Evolutionary conservation across 306 rosid genomes (phyloP).

Genomic region (Abrus pulchellus): DNA sequence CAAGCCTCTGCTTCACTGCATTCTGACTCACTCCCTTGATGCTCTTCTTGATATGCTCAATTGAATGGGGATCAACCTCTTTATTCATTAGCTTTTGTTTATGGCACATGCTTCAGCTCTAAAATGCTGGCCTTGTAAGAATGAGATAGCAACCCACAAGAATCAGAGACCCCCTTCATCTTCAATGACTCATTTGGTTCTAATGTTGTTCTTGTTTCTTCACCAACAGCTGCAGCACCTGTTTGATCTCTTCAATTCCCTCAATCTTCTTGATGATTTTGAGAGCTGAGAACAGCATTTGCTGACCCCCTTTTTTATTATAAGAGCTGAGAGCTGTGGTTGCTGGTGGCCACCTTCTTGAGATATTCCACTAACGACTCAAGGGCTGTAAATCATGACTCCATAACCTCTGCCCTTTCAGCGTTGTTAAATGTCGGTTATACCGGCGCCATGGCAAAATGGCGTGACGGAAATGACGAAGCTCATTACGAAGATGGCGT

Average conservation of each 20-base stretch:
- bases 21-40: not conserved
- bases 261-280: not conserved
- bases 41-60: not conserved
- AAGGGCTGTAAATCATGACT: not conserved
- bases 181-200: not conserved
- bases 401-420: not conserved
- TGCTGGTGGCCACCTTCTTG: not conserved
- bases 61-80: not conserved
- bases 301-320: not conserved
- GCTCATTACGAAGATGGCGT: too few species aligned
- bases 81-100: not conserved
- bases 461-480: too few species aligned
- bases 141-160: not conserved
- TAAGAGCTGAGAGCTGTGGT: not conserved
- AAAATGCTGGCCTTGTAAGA: not conserved
- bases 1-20: not conserved
- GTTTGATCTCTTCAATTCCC: not conserved
- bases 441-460: too few species aligned
- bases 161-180: not conserved
- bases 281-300: too few species aligned
- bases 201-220: not conserved
- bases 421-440: too few species aligned
- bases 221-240: not conserved
- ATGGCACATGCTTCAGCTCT: not conserved
- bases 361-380: slow-evolving; percentile 1